Evolutionary conservation across 371 early-diverging fungal species (phyloP).

Genomic region (Mortierella polycephala): DNA sequence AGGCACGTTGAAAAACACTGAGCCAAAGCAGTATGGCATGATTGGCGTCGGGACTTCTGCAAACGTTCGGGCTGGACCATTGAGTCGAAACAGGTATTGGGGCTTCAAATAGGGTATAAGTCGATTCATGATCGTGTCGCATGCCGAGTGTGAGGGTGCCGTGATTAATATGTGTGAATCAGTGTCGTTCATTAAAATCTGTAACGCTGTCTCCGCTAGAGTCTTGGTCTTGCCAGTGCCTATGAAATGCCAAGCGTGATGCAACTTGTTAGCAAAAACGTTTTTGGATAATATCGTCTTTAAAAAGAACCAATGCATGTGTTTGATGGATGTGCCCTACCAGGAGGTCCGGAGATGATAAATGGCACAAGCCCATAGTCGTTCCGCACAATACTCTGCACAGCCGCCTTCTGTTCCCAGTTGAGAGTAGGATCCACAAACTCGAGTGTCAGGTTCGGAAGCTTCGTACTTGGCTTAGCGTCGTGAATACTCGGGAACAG

Average conservation of each 20-base stretch:
- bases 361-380: constrained; percentile 53
- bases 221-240: constrained; percentile 54
- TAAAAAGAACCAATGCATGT: background rate
- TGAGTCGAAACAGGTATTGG: constrained; percentile 43
- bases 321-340: constrained; percentile 7
- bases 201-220: constrained; percentile 38
- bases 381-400: constrained; percentile 43
- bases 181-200: constrained; percentile 37
- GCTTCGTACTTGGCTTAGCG: constrained; percentile 22
- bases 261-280: background rate
- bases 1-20: constrained; percentile 54
- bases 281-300: background rate
- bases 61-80: constrained; percentile 43
- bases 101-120: constrained; percentile 48
- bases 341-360: constrained; percentile 48
- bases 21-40: constrained; percentile 42
- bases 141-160: constrained; percentile 46
- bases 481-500: constrained; percentile 51
- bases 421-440: constrained; percentile 47
- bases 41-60: constrained; percentile 43
- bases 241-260: constrained; percentile 1
- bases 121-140: constrained; percentile 52
- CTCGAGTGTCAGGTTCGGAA: constrained; percentile 38
- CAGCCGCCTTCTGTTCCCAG: constrained; percentile 50
- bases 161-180: constrained; percentile 44